phyloP scores from a whole-genome alignment of 2,329 filamentous ascomycete genomes.

The Ceratocystiopsis brevicomis region DNA sequence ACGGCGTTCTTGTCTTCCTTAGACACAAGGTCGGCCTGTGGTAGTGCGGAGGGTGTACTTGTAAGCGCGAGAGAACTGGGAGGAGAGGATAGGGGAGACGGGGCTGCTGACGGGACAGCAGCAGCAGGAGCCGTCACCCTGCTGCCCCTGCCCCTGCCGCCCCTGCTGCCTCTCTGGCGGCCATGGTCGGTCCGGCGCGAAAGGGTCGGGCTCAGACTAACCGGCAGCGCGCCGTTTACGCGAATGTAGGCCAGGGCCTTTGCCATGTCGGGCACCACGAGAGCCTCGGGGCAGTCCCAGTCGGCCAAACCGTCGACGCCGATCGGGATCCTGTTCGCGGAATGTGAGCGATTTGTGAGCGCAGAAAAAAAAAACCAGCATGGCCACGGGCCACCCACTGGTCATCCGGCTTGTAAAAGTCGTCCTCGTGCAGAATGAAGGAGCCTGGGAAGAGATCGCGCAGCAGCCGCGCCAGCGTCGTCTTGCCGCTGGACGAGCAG shows the following conservation, averaged over 20 bases:
- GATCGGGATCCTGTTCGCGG: conserved; percentile 27
- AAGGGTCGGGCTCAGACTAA: conserved; percentile 19
- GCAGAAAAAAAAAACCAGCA: too few relatives aligned
- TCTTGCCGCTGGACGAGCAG: conserved; percentile 86
- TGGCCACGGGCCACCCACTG: conserved; percentile 28
- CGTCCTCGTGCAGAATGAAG: conserved; percentile 85
- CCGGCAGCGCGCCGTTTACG: conserved; percentile 43
- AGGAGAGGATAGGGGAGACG: neutral
- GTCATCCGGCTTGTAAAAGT: conserved; percentile 74
- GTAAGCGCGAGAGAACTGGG: conserved; percentile 3
- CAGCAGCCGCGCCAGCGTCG: conserved; percentile 71
- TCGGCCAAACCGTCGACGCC: conserved; percentile 47
- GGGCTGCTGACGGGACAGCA: neutral
- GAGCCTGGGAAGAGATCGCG: conserved; percentile 60
- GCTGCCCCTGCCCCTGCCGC: too few relatives aligned
- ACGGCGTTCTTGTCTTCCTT: conserved; percentile 45
- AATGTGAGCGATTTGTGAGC: neutral
- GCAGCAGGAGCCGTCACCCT: neutral
- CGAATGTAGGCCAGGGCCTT: conserved; percentile 52
- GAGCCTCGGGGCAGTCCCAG: conserved; percentile 75
- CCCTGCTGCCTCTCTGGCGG: neutral
- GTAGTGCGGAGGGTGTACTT: neutral
- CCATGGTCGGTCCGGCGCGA: conserved; percentile 14
- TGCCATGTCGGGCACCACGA: conserved; percentile 52
- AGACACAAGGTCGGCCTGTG: conserved; percentile 29